Evolutionary conservation across 2,329 filamentous ascomycete genomes (phyloP).

Genomic region (Colletotrichum siamense): DNA sequence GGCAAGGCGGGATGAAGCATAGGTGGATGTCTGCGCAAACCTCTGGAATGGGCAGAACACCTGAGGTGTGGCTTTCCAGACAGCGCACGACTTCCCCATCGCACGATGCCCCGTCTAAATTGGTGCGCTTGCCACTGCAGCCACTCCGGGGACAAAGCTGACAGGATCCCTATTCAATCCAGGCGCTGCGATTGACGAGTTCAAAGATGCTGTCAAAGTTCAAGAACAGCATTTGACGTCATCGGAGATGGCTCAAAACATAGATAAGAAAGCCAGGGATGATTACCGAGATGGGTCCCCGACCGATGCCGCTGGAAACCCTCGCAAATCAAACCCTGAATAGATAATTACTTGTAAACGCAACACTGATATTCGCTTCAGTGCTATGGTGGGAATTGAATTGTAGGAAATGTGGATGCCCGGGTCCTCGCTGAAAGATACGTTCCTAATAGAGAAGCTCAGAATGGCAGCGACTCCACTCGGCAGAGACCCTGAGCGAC

Average conservation of each 20-base stretch:
- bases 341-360: neutral
- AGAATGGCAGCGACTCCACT: neutral
- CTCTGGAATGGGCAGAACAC: too few relatives aligned
- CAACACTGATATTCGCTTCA: neutral
- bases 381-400: neutral
- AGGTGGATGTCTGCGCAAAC: too few relatives aligned
- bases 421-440: neutral
- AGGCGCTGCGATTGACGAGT: neutral
- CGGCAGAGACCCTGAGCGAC: neutral
- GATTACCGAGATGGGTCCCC: too few relatives aligned
- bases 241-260: too few relatives aligned
- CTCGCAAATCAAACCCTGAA: neutral
- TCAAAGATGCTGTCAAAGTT: neutral
- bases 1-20: too few relatives aligned
- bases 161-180: neutral
- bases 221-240: too few relatives aligned
- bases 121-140: neutral
- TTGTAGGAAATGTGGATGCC: neutral
- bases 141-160: neutral
- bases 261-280: too few relatives aligned
- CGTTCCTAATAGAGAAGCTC: neutral
- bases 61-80: neutral
- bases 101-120: neutral
- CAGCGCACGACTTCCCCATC: neutral
- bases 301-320: neutral